These are phyloP conservation scores for Neurospora tetrasperma DNA, from an alignment of 495 filamentous ascomycete species.

Conservation along the genomic window DNA sequence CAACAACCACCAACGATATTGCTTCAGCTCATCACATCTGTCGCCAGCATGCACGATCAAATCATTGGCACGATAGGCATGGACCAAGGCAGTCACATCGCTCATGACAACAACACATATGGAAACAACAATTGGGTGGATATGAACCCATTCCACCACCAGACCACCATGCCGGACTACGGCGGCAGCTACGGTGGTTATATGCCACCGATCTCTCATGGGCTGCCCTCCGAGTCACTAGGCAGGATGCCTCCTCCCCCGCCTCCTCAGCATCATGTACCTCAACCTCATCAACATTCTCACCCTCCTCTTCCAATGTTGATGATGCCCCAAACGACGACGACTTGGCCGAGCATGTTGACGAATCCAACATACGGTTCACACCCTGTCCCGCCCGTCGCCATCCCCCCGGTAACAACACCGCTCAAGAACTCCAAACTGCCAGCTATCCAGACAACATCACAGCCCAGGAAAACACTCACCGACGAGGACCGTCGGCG, in stretches of 20 bases:
- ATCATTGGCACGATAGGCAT: constrained; percentile 37
- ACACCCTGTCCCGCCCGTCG: constrained; percentile 42
- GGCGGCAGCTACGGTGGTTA: constrained; percentile 25
- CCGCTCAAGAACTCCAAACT: constrained; percentile 38
- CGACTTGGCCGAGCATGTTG: constrained; percentile 58
- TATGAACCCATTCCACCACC: constrained; percentile 34
- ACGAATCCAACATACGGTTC: constrained; percentile 40
- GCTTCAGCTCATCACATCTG: constrained; percentile 26
- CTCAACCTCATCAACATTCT: constrained; percentile 23
- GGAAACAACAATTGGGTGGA: constrained; percentile 35
- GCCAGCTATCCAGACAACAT: constrained; percentile 36
- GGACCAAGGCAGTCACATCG: constrained; percentile 38
- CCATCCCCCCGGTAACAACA: constrained; percentile 45
- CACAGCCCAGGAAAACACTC: constrained; percentile 77
- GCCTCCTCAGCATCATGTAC: constrained; percentile 24
- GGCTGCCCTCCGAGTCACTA: constrained; percentile 36
- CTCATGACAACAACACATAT: constrained; percentile 30
- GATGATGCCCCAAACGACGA: constrained; percentile 52
- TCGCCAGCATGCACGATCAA: constrained; percentile 39
- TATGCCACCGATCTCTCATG: constrained; percentile 34
- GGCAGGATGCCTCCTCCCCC: constrained; percentile 35
- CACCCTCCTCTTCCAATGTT: constrained; percentile 45
- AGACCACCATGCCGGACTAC: constrained; percentile 39
- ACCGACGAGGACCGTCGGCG: constrained; percentile 83
- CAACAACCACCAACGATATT: constrained; percentile 11